Evolutionary conservation across 1,139 yeast genomes (phyloP).

Genomic region (Sugiyamaella pinicola): DNA sequence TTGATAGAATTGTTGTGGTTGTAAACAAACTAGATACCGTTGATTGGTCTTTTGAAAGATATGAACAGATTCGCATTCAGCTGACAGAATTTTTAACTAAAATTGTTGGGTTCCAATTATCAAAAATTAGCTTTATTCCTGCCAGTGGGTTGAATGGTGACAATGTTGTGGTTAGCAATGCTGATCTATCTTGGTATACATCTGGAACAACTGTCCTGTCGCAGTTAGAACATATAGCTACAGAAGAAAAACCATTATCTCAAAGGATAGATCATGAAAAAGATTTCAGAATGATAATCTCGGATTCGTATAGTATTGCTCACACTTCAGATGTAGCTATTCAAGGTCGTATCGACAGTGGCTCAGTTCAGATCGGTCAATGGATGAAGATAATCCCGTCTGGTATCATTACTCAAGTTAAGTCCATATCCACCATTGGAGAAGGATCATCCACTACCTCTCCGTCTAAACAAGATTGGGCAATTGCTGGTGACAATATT

Average conservation of each 20-base stretch:
- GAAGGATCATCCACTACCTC: conserved; percentile 19
- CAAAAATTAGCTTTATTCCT: conserved; percentile 70
- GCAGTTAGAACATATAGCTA: conserved; percentile 46
- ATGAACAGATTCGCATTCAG: conserved; percentile 59
- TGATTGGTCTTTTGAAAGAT: conserved; percentile 70
- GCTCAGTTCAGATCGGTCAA: conserved; percentile 77
- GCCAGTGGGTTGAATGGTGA: conserved; percentile 84
- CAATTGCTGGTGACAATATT: conserved; percentile 71
- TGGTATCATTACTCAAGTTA: conserved; percentile 48
- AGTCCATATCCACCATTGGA: conserved; percentile 45
- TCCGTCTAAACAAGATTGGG: conserved; percentile 42
- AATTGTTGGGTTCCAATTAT: conserved; percentile 55
- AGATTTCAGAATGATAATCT: conserved; percentile 47
- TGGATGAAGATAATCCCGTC: conserved; percentile 62
- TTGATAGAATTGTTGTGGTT: conserved; percentile 72
- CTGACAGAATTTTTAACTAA: conserved; percentile 58
- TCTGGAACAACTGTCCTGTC: conserved; percentile 65
- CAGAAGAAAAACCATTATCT: conserved; percentile 8
- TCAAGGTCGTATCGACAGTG: conserved; percentile 74
- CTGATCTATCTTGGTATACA: conserved; percentile 55
- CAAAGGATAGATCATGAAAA: conserved; percentile 34
- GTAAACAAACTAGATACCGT: conserved; percentile 85
- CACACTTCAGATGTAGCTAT: conserved; percentile 49
- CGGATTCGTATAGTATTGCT: conserved; percentile 44
- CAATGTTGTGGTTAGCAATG: conserved; percentile 59